A percentile compares a stretch with the other conserved stretches of the same genome.
Evolutionary conservation across 345 rosid species (phyloP).

Genomic region (Citropsis articulata): DNA sequence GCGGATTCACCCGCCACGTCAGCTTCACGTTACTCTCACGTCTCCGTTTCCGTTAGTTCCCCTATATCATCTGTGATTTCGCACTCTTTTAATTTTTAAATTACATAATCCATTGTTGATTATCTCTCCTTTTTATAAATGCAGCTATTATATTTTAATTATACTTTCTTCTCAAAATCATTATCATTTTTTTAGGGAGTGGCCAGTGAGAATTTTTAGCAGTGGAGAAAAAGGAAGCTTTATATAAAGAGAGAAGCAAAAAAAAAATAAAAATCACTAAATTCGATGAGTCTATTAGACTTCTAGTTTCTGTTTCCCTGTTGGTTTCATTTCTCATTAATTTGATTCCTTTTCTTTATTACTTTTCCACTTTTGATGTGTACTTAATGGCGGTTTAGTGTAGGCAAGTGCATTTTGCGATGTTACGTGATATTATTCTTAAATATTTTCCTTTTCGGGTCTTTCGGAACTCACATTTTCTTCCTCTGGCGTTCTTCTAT

Average conservation of each 20-base stretch:
- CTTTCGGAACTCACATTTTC: conserved; percentile 5
- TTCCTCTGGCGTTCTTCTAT: neutral
- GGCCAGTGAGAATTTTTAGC: neutral
- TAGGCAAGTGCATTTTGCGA: neutral
- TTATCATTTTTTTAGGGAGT: too few relatives aligned
- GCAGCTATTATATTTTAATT: neutral
- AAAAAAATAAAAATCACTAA: neutral
- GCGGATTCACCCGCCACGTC: conserved; percentile 22
- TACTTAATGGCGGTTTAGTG: neutral
- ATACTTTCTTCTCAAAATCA: neutral
- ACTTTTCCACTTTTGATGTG: neutral
- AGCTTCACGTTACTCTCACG: conserved; percentile 14
- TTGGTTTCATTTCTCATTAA: neutral
- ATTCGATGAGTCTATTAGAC: neutral
- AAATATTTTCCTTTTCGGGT: neutral
- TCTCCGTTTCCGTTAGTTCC: conserved; percentile 20
- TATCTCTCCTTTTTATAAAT: neutral
- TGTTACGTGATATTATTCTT: too few relatives aligned
- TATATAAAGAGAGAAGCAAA: neutral
- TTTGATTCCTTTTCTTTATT: neutral
- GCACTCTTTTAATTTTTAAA: neutral
- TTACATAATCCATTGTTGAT: neutral
- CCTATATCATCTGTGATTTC: neutral
- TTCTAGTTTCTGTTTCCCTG: neutral
- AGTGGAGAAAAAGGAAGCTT: neutral